Percentiles rank a stretch among this genome's conserved stretches.
phyloP scores from a whole-genome alignment of 164 flowering plant genomes.

The Liquidambar formosana region DNA sequence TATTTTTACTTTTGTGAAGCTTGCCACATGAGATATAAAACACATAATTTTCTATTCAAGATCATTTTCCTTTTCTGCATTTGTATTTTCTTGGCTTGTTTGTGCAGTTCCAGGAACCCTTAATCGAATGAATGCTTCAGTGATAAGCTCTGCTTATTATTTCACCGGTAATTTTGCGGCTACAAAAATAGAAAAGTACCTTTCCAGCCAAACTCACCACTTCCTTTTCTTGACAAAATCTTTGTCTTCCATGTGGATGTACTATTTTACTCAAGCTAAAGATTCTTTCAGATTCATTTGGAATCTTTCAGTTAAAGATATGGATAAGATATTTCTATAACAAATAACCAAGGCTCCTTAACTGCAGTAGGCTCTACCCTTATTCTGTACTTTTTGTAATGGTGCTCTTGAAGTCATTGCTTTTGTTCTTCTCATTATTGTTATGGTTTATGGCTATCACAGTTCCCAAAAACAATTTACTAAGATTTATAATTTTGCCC shows the following conservation, averaged over 20 bases:
- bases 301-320: not conserved
- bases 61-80: not conserved
- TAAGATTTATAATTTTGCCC: not conserved
- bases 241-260: not conserved
- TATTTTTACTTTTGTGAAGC: constrained; percentile 1
- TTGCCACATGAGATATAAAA: not conserved
- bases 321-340: not conserved
- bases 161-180: not conserved
- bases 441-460: not conserved
- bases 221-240: not conserved
- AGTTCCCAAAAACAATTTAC: not conserved
- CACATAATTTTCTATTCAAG: not conserved
- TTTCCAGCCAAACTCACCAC: not conserved
- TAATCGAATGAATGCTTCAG: not conserved
- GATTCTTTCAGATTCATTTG: not conserved
- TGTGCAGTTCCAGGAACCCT: not conserved
- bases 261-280: not conserved
- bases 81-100: not conserved
- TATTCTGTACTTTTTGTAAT: not conserved
- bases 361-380: not conserved
- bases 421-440: not conserved
- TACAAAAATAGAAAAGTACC: not conserved
- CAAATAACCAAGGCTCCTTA: not conserved
- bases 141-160: not conserved
- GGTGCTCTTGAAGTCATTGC: not conserved